Base-by-base conservation (phyloP, 345 rosid species). In the Hypericum perforatum region DNA sequence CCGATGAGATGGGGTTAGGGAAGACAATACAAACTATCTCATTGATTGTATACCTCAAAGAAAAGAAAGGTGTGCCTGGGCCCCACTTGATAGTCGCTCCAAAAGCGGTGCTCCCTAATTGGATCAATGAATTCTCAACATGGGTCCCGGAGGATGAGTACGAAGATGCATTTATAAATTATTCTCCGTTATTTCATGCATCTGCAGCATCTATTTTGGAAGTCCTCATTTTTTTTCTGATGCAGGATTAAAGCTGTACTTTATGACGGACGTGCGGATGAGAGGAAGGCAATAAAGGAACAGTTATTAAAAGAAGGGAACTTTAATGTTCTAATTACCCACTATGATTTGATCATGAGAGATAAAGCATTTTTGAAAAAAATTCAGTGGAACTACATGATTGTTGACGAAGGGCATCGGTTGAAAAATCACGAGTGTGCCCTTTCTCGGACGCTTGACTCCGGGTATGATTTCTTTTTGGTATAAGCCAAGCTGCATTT, bases 1-100 rank as follows among this genome's bases (percentile, higher is more conserved):
- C 99, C 51, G 99, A 94, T 71, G 99, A 94, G 80, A 94, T 94
- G 99, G 99, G 99, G 42, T 63, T 94, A 73, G 99, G 99, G 37
- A 94, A 94, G 70, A 89, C 99, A 46, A 94, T 94, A 58, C 99
- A 94, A 70, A 94, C 99, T 36, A 94, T 94, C 56, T 79, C 99
- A 6, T 63, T 89, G 69, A 72, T 94, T 64, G 95, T 97, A 0
- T 84, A 94, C 76, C 87, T 94, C 54, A 68, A 86, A 71, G 89
- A 94, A 73, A 84, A 78, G 71, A 94, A 89, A 68, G 80, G 82
- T 52, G 87, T 89, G 9, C 58, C 63, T 51, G 97, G 99, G 51
- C 99, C 99, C n/a, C 85, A 94, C 75, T 60, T 94, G 62, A 89
- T 94, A 74, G 94, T 94, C 59, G 97, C 99, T 71, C 99, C 99